phyloP scores from a whole-genome alignment of 2,329 filamentous ascomycete genomes.

The Neonectria sp. region DNA sequence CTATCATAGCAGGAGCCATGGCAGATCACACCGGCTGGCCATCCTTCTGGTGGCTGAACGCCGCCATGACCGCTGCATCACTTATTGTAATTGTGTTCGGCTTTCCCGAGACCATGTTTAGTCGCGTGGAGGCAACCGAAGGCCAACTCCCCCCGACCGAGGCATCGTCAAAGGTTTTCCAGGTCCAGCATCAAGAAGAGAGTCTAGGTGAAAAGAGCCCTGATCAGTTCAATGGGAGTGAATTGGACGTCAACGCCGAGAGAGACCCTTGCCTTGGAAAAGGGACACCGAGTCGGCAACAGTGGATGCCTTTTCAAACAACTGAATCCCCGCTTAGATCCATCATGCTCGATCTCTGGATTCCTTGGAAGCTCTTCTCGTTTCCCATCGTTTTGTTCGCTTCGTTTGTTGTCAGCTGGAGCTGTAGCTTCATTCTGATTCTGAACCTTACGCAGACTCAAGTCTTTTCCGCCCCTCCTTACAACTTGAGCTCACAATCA shows the following conservation, averaged over 20 bases:
- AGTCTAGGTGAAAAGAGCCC: background rate
- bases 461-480: conserved; percentile 29
- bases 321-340: background rate
- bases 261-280: conserved; percentile 17
- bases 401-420: conserved; percentile 26
- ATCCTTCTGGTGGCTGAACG: conserved; percentile 21
- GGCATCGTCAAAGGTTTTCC: background rate
- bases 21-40: conserved; percentile 18
- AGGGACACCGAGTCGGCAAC: conserved; percentile 10
- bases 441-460: conserved; percentile 29
- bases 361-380: conserved; percentile 20
- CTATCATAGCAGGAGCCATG: conserved; percentile 18
- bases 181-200: conserved; percentile 13
- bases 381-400: conserved; percentile 31
- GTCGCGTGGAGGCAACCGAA: conserved; percentile 2
- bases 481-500: conserved; percentile 29
- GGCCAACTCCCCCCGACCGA: background rate
- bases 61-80: conserved; percentile 12
- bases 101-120: conserved; percentile 15
- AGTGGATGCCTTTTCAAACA: conserved; percentile 11
- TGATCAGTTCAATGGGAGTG: background rate
- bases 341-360: conserved; percentile 15
- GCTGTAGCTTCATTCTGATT: conserved; percentile 25
- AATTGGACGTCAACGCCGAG: background rate
- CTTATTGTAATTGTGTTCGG: conserved; percentile 3